Percentiles rank a stretch among this genome's conserved stretches.
Evolutionary conservation across 2,329 filamentous ascomycete species (phyloP).

Genomic region (Penicillium hordei): DNA sequence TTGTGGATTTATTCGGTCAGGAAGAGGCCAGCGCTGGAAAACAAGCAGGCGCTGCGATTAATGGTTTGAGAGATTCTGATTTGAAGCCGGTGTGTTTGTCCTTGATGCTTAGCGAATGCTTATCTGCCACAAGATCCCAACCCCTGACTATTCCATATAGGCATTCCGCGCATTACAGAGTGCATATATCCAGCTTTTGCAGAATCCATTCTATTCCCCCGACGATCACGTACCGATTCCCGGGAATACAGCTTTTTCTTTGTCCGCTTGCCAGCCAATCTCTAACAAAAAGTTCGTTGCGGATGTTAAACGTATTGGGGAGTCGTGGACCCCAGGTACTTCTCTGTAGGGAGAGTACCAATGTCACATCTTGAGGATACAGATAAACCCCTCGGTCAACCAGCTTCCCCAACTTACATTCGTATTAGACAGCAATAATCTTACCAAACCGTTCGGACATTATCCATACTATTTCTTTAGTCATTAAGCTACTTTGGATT

Average conservation of each 20-base stretch:
- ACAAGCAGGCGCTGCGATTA: constrained; percentile 43
- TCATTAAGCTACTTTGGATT: neutral
- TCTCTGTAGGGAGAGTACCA: constrained; percentile 60
- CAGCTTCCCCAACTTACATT: neutral
- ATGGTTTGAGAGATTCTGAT: constrained; percentile 80
- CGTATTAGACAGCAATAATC: constrained; percentile 52
- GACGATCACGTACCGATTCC: constrained; percentile 71
- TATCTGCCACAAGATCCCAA: neutral
- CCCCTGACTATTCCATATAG: constrained; percentile 41
- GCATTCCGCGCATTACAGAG: constrained; percentile 88
- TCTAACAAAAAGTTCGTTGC: constrained; percentile 75
- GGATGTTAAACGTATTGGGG: constrained; percentile 83
- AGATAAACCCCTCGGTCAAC: neutral
- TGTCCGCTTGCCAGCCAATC: constrained; percentile 63
- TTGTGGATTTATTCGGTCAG: constrained; percentile 85
- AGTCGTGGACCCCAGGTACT: constrained; percentile 74
- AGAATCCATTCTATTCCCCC: constrained; percentile 93
- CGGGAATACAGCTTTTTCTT: constrained; percentile 44
- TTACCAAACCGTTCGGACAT: neutral
- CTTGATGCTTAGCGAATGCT: neutral
- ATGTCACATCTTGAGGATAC: neutral
- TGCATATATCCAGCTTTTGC: constrained; percentile 83
- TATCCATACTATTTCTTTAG: neutral
- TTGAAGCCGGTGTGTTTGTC: constrained; percentile 67
- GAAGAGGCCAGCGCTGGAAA: constrained; percentile 42